phyloP scores from a whole-genome alignment of 2,329 filamentous ascomycete genomes.

The Sordariomycetes sp. region DNA sequence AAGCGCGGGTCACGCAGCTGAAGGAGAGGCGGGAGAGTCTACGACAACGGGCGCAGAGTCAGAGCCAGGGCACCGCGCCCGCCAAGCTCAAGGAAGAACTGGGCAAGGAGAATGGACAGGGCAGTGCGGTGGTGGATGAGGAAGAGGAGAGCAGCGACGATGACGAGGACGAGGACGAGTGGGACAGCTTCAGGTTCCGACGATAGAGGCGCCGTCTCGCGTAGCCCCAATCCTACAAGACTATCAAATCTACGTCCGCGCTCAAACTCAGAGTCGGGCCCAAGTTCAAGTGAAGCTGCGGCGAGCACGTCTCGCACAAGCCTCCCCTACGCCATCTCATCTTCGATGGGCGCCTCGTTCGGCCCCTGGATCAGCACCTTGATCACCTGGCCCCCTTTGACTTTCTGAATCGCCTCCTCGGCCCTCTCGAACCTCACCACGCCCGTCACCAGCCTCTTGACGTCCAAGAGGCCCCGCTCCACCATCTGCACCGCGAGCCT shows the following conservation, averaged over 20 bases:
- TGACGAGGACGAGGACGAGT: slow-evolving; percentile 43
- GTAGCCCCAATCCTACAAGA: no score
- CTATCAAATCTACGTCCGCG: no score
- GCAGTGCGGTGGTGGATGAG: slow-evolving; percentile 17
- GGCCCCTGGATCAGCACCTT: neutral
- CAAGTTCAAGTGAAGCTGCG: no score
- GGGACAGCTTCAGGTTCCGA: slow-evolving; percentile 50
- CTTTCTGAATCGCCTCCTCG: neutral
- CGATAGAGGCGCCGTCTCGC: no score
- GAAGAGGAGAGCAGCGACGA: slow-evolving; percentile 37
- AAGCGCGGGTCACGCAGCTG: slow-evolving; percentile 58
- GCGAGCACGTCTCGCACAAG: no score
- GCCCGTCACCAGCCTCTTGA: neutral
- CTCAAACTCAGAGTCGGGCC: no score
- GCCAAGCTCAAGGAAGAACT: slow-evolving; percentile 2
- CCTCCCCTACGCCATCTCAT: no score
- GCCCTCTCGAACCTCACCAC: neutral
- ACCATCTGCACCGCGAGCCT: neutral
- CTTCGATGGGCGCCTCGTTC: neutral
- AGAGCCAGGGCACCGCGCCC: slow-evolving; percentile 4
- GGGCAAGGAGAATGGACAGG: slow-evolving; percentile 18
- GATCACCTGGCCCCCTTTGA: neutral
- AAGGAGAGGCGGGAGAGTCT: slow-evolving; percentile 65
- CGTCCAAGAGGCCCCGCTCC: neutral
- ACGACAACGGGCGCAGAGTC: slow-evolving; percentile 25